Evolutionary conservation across 1,139 yeast species (phyloP).

Genomic region (Taphrina flavorubra): DNA sequence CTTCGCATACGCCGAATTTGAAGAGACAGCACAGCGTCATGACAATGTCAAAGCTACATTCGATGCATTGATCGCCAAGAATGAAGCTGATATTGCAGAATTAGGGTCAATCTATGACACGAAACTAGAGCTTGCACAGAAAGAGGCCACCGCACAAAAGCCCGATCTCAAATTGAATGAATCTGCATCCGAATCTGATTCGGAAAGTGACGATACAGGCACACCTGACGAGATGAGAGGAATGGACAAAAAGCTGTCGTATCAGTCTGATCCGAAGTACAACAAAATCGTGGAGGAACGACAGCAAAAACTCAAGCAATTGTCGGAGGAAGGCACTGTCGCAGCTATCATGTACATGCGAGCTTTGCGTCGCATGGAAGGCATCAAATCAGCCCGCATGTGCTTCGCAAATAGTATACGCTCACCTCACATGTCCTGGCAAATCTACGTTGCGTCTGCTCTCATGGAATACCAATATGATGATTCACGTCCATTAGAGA

Average conservation of each 20-base stretch:
- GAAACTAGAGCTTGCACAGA: conserved; percentile 36
- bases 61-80: conserved; percentile 57
- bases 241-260: conserved; percentile 23
- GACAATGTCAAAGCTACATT: conserved; percentile 63
- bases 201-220: conserved; percentile 11
- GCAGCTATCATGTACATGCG: conserved; percentile 53
- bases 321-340: conserved; percentile 50
- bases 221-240: conserved; percentile 7
- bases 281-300: conserved; percentile 41
- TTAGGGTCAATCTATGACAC: conserved; percentile 49
- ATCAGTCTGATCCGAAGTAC: conserved; percentile 21
- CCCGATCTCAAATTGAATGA: conserved; percentile 8
- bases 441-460: conserved; percentile 77
- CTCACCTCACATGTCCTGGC: conserved; percentile 70
- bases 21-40: conserved; percentile 64
- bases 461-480: conserved; percentile 74
- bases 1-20: conserved; percentile 70
- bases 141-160: conserved; percentile 20
- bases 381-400: conserved; percentile 54
- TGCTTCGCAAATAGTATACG: conserved; percentile 72
- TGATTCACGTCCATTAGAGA: conserved; percentile 42
- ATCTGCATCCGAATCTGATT: conserved; percentile 15
- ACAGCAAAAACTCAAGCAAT: conserved; percentile 44
- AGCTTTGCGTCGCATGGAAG: conserved; percentile 53
- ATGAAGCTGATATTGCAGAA: conserved; percentile 46